Evolutionary conservation across 192 early-diverging fungal species (phyloP).

Genomic region (Glomus cerebriforme): DNA sequence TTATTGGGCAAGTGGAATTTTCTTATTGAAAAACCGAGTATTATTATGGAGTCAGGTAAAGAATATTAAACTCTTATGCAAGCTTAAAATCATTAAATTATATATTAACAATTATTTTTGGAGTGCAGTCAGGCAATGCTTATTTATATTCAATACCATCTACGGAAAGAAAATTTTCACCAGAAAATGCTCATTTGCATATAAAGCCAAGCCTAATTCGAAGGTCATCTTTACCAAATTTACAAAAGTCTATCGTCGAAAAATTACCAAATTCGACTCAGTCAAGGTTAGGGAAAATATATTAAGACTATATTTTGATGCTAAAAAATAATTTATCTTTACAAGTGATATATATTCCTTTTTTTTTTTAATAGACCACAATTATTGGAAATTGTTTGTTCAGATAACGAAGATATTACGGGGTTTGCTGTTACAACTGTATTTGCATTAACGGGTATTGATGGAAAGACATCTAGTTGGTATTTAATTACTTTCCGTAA

Average conservation of each 20-base stretch:
- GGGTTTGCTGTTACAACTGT: constrained; percentile 1
- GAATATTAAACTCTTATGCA: not conserved
- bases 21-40: constrained; percentile 36
- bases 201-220: not conserved
- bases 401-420: not conserved
- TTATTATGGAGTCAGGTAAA: constrained; percentile 51
- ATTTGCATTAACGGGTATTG: not conserved
- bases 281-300: constrained; percentile 5
- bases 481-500: constrained; percentile 28
- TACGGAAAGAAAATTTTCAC: not conserved
- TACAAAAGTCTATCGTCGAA: not conserved
- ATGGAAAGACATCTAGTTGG: constrained; percentile 9
- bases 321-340: not conserved
- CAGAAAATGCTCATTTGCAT: constrained; percentile 14
- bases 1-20: constrained; percentile 45
- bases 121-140: constrained; percentile 37
- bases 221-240: constrained; percentile 21
- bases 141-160: constrained; percentile 38
- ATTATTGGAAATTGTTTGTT: constrained; percentile 18
- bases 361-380: not conserved
- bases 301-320: not conserved
- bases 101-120: not conserved
- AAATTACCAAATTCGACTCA: not conserved
- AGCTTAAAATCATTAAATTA: not conserved
- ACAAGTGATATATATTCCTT: not conserved